Evolutionary conservation across 352 stramenopile species (phyloP).

Genomic region (Phytophthora rubi): DNA sequence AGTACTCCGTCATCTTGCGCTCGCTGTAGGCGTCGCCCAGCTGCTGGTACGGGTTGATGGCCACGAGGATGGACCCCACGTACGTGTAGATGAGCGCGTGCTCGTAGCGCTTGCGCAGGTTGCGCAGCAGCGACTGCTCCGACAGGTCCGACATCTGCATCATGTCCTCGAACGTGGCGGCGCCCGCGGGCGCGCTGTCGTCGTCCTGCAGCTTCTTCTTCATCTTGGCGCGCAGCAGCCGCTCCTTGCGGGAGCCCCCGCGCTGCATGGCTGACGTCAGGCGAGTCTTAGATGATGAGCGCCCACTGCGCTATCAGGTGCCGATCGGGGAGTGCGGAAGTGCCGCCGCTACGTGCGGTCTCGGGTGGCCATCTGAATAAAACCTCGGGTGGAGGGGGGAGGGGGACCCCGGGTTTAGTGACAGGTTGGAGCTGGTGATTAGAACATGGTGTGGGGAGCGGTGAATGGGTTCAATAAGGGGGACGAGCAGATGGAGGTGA

Average conservation of each 20-base stretch:
- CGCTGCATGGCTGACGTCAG: constrained; percentile 21
- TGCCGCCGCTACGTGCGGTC: neutral
- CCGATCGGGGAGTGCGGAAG: constrained; percentile 29
- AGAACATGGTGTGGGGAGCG: constrained; percentile 4
- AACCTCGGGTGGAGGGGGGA: constrained; percentile 19
- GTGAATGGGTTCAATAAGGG: neutral
- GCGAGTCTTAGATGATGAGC: constrained; percentile 19
- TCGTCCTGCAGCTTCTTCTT: constrained; percentile 89
- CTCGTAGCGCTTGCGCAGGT: constrained; percentile 91
- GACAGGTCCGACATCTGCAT: constrained; percentile 91
- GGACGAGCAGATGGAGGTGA: neutral
- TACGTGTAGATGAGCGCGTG: constrained; percentile 95
- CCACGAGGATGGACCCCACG: constrained; percentile 91
- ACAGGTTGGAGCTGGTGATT: neutral
- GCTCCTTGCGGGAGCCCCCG: constrained; percentile 79
- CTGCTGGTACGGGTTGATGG: constrained; percentile 92
- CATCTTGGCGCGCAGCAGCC: constrained; percentile 83
- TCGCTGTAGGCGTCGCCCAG: constrained; percentile 76
- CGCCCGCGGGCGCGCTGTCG: constrained; percentile 45
- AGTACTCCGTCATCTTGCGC: constrained; percentile 89
- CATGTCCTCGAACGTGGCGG: constrained; percentile 85
- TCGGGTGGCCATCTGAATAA: constrained; percentile 14
- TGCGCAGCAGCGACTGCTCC: constrained; percentile 89
- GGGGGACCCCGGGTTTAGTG: constrained; percentile 9
- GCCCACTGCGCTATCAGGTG: constrained; percentile 39